Evolutionary conservation across 2,329 filamentous ascomycete species (phyloP), one percentile per base, ranked within the genome.

Genomic region (Diaporthe nobilis): DNA sequence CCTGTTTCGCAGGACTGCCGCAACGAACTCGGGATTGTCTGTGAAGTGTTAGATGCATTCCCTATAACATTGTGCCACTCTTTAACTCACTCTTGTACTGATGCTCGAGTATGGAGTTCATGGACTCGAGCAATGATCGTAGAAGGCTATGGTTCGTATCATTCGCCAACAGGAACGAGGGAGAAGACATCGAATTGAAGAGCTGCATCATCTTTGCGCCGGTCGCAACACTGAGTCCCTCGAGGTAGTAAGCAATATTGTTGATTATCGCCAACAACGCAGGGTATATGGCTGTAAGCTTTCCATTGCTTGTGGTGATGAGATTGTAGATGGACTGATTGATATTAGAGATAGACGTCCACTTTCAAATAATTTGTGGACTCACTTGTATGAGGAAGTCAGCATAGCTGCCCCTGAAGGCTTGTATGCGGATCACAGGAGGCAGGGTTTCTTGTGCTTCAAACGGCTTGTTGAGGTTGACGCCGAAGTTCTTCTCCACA

Each of bases 261-360:
- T 97, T 97, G 80, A 99, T 94, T 61, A 98, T 94, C 0, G 96
- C 95, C 60, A 99, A 86, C 4, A 99, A 88, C 1, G 97, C 95
- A 22, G 96, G 96, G 81, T 98, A 98, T 44, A 98, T 94, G 17
- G 95, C 95, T 61, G 96, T 94, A 10, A 98, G 89, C 78, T 94
- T 96, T 71, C 95, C 95, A 85, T 98, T 96, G 81, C 95, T 97
- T 7, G 93, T 94, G 0, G 95, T 97, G 81, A 98, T 97, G 77
- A 99, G 90, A 42, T 90, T 95, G 82, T 98, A 97, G 77, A 98
- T 96, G 9, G 96, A 98, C 92, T 96, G 77, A 15, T 44, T 58
- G 60, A 34, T 44, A 72, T 84, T 77, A 83, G 81, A 73, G 34
- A 57, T 39, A 39, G 72, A 85, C 70, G 85, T 83, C 65, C 22